Evolutionary conservation across 768 basidiomycete genomes (phyloP).

Genomic region (Boletus insuetus): DNA sequence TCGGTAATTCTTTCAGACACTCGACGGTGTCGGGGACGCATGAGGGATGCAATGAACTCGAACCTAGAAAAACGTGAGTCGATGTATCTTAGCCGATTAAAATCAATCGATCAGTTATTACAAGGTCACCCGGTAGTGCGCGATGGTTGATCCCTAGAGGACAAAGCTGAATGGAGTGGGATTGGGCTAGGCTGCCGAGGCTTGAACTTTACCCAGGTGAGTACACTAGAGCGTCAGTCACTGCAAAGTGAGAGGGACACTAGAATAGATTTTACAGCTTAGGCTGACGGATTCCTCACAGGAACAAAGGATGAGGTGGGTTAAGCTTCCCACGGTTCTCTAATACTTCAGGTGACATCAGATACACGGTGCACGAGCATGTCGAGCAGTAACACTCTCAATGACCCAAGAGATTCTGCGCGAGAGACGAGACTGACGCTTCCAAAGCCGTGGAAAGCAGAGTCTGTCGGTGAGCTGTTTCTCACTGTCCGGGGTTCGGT

Average conservation of each 20-base stretch:
- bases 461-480: constrained; percentile 42
- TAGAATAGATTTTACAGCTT: too few species aligned
- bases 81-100: background rate
- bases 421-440: constrained; percentile 55
- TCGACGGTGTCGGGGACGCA: too few species aligned
- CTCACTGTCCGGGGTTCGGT: background rate
- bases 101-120: background rate
- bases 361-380: constrained; percentile 25
- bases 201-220: background rate
- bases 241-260: too few species aligned
- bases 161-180: background rate
- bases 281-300: too few species aligned
- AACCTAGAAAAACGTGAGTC: background rate
- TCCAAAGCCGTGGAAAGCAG: constrained; percentile 66
- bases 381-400: constrained; percentile 26
- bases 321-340: constrained; percentile 4
- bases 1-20: too few species aligned
- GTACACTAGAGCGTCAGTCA: too few species aligned
- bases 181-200: background rate
- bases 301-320: too few species aligned
- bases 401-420: constrained; percentile 66
- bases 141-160: background rate
- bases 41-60: too few species aligned
- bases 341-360: background rate
- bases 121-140: background rate